Evolutionary conservation across 129 eudicot genomes (phyloP).

Genomic region (Tagetes patula): DNA sequence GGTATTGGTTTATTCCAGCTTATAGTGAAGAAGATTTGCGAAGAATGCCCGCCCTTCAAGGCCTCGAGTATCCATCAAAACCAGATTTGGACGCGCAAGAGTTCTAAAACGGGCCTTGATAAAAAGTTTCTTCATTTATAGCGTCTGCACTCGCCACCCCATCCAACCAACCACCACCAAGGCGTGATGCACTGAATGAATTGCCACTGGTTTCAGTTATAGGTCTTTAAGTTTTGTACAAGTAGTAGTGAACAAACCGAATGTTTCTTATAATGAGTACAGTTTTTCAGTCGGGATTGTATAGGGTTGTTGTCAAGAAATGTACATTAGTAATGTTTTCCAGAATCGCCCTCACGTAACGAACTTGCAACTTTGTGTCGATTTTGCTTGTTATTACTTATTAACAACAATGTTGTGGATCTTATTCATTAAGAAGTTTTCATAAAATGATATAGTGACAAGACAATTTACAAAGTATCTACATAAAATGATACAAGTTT

Average conservation of each 20-base stretch:
- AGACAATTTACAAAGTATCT: too few relatives aligned
- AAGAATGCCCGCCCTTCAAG: constrained; percentile 88
- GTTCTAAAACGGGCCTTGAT: constrained; percentile 36
- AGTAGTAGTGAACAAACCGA: constrained; percentile 18
- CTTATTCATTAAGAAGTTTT: too few relatives aligned
- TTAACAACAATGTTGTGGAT: too few relatives aligned
- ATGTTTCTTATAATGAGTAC: constrained; percentile 19
- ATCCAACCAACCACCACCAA: neutral
- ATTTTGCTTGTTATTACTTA: constrained; percentile 8
- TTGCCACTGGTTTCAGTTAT: constrained; percentile 26
- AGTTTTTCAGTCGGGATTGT: constrained; percentile 21
- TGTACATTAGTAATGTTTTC: constrained; percentile 42
- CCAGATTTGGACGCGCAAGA: constrained; percentile 86
- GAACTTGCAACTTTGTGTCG: constrained; percentile 24
- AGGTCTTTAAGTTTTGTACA: constrained; percentile 28
- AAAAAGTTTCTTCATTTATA: constrained; percentile 11
- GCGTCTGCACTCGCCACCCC: constrained; percentile 15
- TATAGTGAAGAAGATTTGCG: constrained; percentile 87
- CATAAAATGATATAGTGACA: too few relatives aligned
- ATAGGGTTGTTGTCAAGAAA: constrained; percentile 34
- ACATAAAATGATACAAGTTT: too few relatives aligned
- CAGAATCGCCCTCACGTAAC: constrained; percentile 25
- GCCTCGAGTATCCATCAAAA: constrained; percentile 93
- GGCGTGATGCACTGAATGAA: constrained; percentile 19
- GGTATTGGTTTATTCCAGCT: constrained; percentile 81